Base-by-base conservation (phyloP, 306 rosid genomes). In the Mimosa bimucronata region DNA sequence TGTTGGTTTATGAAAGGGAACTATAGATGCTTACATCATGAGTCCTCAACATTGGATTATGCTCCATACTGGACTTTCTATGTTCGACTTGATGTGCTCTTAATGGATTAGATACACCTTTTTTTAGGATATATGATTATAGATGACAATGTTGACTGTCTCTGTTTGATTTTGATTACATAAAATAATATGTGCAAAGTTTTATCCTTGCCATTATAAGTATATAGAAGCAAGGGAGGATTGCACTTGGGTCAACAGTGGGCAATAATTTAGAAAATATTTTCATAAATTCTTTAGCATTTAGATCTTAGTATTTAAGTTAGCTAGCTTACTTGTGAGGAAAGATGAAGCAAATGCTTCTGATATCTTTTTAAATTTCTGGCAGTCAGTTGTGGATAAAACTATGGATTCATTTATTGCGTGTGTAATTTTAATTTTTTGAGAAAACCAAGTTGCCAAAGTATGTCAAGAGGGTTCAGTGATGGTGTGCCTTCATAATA, bases 21-120 rank as follows among this genome's bases (percentile, higher is more conserved):
- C 19, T 9, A 25, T 37, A 3, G 10, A 23, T 44, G 34, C 14
- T 11, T 29, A 70, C 12, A 41, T 52, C 9, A 42, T 65, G 15
- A 48, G 50, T 40, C 64, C 53, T 25, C 16, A 50, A 2, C 31
- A 66, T 66, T 83, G 76, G 75, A 66, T 66, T 72, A 25, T 77
- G 50, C 65, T 72, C 9, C 34, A 19, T 30, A 3, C 45, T 46
- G 30, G 62, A 41, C 68, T 66, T 72, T 0, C 26, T 25, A 48
- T 31, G 1, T 50, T 25, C 5, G 3, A 25, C 42, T 73, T 83
- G 23, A 10, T 67, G 16, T 83, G 21, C 28, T 31, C 26, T 29
- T 65, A 28, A 52, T 28, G 25, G 66, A 14, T 44, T 34, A 65
- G 45, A 65, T 29, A 6, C 71, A 60, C 34, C 12, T 38, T 14